phyloP scores from a whole-genome alignment of 225 moss, liverwort and hornwort genomes.

The Pseudoscleropodium purum region DNA sequence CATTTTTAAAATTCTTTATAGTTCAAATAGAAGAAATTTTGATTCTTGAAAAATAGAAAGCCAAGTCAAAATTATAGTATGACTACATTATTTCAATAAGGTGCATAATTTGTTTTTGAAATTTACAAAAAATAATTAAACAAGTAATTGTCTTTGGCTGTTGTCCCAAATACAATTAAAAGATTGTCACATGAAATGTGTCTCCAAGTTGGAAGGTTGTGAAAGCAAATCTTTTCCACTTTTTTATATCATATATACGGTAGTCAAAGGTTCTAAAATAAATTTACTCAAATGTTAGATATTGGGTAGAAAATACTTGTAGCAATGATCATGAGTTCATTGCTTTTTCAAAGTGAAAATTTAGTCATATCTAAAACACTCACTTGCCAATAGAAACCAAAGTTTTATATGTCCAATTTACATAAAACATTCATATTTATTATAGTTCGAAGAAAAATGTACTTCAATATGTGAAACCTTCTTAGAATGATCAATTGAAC shows the following conservation, averaged over 20 bases:
- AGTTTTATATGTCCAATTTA: too few relatives aligned
- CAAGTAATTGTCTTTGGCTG: not conserved
- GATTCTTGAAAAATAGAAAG: not conserved
- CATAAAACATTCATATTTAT: not conserved
- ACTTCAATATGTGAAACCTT: accelerated
- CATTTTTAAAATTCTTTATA: not conserved
- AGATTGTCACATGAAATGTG: too few relatives aligned
- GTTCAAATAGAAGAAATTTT: not conserved
- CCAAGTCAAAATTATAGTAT: not conserved
- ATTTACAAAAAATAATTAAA: not conserved
- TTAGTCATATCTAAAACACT: not conserved
- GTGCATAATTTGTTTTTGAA: not conserved
- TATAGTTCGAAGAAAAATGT: not conserved
- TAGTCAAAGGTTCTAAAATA: too few relatives aligned
- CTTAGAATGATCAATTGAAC: accelerated
- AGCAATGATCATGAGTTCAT: not conserved
- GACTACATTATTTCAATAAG: not conserved
- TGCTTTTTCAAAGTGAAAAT: not conserved
- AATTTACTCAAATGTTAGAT: too few relatives aligned
- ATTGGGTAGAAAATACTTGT: not conserved
- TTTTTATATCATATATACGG: not conserved
- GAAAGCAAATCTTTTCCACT: accelerated
- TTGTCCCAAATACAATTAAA: not conserved
- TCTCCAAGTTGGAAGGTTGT: not conserved
- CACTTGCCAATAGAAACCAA: not conserved